Evolutionary conservation across 164 flowering plant species (phyloP), one percentile per base, ranked within the genome.

Genomic region (Vitis riparia): DNA sequence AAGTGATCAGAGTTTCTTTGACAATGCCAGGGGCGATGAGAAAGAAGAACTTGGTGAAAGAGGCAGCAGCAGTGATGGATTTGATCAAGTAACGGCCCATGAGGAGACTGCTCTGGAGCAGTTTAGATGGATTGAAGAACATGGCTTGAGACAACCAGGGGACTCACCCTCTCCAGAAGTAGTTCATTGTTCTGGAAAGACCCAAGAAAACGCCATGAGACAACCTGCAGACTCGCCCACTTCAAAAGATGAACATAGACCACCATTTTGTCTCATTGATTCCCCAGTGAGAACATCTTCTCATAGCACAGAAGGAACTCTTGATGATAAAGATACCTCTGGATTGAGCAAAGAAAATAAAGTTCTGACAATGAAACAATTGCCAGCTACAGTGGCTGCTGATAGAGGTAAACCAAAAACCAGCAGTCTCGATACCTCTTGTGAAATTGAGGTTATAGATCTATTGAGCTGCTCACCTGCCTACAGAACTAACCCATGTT

Each of bases 381-480:
- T 50, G 11, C 23, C 69, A 63, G 56, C 62, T 6, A 55, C 53
- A 48, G 59, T 11, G 62, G 62, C 32, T 37, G 61, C n/a, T 44
- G 68, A 64, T 62, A 62, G 57, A 14, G 63, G 71, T 48, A 64
- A 62, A 49, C 67, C 23, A 27, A 52, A 19, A 49, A 29, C 27
- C 29, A 67, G 63, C 8, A 57, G 51, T 23, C 50, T 59, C 23
- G 9, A 2, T 58, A 10, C 37, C 62, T 55, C 80, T 53, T 68
- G 68, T 16, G 81, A 80, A 29, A 70, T 82, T 69, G 87, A 87
- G 76, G 79, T 89, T n/a, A 84, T 88, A 55, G 88, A 89, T 71
- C 11, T 90, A 70, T 68, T 76, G 59, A 83, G 89, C 0, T 92
- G 93, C 10, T 81, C 94, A 29, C 83, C 92, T 8, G 70, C 72